phyloP scores from a whole-genome alignment of 805 yeast genomes.

The Scheffersomyces lignosus region DNA sequence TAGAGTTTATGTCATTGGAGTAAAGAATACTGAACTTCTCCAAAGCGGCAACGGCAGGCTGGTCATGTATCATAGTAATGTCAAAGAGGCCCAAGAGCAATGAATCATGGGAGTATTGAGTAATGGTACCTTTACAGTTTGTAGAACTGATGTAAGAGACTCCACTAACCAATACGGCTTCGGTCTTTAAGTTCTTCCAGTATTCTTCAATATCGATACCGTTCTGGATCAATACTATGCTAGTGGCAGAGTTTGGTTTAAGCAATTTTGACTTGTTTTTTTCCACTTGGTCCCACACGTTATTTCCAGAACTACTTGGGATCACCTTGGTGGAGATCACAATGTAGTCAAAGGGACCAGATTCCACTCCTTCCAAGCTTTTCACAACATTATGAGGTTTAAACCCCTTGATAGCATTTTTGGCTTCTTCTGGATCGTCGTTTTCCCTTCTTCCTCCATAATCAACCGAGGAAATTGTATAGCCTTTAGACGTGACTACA shows the following conservation, averaged over 20 bases:
- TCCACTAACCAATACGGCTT: slow-evolving; percentile 27
- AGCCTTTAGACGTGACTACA: slow-evolving; percentile 26
- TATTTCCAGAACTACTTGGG: slow-evolving; percentile 19
- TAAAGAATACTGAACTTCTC: slow-evolving; percentile 44
- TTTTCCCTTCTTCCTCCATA: slow-evolving; percentile 24
- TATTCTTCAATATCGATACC: slow-evolving; percentile 25
- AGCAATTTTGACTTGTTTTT: slow-evolving; percentile 10
- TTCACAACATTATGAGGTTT: slow-evolving; percentile 28
- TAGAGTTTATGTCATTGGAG: slow-evolving; percentile 41
- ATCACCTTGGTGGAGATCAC: slow-evolving; percentile 35
- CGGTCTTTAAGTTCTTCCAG: slow-evolving; percentile 17
- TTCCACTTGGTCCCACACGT: slow-evolving; percentile 25
- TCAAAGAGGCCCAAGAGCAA: slow-evolving; percentile 28
- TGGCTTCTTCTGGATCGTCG: slow-evolving; percentile 13
- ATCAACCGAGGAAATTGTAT: slow-evolving; percentile 28
- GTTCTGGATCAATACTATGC: slow-evolving; percentile 25
- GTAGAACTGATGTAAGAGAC: slow-evolving; percentile 34
- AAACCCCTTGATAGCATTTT: slow-evolving; percentile 18
- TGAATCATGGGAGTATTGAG: slow-evolving; percentile 27
- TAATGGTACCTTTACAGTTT: slow-evolving; percentile 24
- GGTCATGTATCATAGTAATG: slow-evolving; percentile 21
- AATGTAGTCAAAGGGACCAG: slow-evolving; percentile 32
- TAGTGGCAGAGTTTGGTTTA: slow-evolving; percentile 10
- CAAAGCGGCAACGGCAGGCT: slow-evolving; percentile 33
- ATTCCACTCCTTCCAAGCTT: slow-evolving; percentile 20